phyloP scores from a whole-genome alignment of 495 filamentous ascomycete genomes.

The Annulohypoxylon nitens region DNA sequence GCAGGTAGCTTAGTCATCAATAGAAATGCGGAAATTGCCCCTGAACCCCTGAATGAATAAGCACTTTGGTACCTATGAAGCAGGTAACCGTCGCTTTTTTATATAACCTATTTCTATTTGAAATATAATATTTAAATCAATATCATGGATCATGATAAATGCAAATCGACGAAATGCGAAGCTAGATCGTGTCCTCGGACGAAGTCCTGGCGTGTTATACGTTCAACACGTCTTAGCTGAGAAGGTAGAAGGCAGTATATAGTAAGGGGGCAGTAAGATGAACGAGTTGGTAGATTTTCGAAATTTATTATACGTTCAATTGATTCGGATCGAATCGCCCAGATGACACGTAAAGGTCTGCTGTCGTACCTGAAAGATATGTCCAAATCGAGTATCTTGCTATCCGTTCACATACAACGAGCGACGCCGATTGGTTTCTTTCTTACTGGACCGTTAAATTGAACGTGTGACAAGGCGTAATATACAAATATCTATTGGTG shows the following conservation, averaged over 20 bases:
- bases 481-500: neutral
- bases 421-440: neutral
- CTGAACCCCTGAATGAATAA: neutral
- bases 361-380: constrained; percentile 1
- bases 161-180: too few species aligned
- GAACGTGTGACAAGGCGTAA: neutral
- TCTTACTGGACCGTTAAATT: neutral
- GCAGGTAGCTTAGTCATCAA: neutral
- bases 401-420: neutral
- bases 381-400: neutral
- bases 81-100: neutral
- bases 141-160: too few species aligned
- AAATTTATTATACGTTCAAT: neutral
- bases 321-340: neutral
- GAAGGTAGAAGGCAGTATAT: too few species aligned
- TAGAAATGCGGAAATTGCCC: neutral
- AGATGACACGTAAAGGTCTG: neutral
- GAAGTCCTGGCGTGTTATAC: too few species aligned
- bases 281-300: too few species aligned
- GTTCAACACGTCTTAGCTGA: too few species aligned
- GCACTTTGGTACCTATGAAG: neutral
- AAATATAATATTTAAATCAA: too few species aligned
- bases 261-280: too few species aligned
- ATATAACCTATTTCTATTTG: too few species aligned
- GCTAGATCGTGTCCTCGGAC: too few species aligned